phyloP scores from a whole-genome alignment of 2,329 filamentous ascomycete species.

The Penicillium sp. region DNA sequence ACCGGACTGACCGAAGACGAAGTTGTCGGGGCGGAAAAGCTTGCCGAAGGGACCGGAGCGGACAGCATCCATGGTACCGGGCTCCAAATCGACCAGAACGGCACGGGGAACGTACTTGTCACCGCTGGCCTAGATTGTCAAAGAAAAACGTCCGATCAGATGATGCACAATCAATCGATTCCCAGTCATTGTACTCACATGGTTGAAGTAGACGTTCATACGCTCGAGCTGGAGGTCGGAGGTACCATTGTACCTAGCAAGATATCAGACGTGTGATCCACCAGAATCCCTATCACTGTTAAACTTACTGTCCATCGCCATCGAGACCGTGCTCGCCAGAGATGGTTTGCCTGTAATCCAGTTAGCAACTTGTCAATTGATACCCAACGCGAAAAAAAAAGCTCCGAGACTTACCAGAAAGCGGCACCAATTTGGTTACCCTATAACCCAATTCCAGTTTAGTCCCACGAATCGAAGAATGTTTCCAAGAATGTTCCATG shows the following conservation, averaged over 20 bases:
- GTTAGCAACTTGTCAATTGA: slow-evolving; percentile 35
- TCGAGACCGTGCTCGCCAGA: slow-evolving; percentile 93
- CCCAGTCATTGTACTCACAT: slow-evolving; percentile 46
- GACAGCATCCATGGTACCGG: slow-evolving; percentile 98
- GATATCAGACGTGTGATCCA: slow-evolving; percentile 20
- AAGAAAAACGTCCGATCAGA: slow-evolving; percentile 4
- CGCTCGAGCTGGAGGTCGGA: slow-evolving; percentile 99
- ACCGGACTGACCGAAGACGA: slow-evolving; percentile 98
- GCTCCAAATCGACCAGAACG: slow-evolving; percentile 98
- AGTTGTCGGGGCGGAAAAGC: slow-evolving; percentile 99
- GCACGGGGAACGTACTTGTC: slow-evolving; percentile 99
- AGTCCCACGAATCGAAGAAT: slow-evolving; percentile 15
- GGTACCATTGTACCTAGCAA: slow-evolving; percentile 79
- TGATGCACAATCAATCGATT: neutral
- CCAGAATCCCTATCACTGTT: neutral
- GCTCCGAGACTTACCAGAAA: slow-evolving; percentile 65
- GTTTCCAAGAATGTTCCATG: slow-evolving; percentile 3
- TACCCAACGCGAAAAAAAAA: slow-evolving; percentile 3
- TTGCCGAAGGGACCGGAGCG: slow-evolving; percentile 95
- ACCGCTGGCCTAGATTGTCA: slow-evolving; percentile 60
- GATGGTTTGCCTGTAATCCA: slow-evolving; percentile 59
- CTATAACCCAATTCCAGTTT: slow-evolving; percentile 44
- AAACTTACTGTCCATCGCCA: slow-evolving; percentile 45
- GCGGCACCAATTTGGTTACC: slow-evolving; percentile 99
- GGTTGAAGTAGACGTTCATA: slow-evolving; percentile 99